Evolutionary conservation across 331 rosid genomes (phyloP).

Genomic region (Rosa hybrid): DNA sequence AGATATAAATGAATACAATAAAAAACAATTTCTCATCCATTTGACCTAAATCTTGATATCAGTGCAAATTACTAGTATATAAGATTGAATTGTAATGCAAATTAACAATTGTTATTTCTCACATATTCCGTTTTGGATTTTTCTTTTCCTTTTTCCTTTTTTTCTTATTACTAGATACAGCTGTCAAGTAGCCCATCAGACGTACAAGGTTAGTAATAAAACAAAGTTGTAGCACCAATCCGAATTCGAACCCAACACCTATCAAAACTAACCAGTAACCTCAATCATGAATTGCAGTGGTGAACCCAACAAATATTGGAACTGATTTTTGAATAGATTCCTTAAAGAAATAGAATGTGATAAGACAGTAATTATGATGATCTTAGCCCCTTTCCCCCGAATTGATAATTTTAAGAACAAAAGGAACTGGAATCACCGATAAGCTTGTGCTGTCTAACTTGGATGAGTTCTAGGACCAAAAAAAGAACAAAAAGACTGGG

Average conservation of each 20-base stretch:
- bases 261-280: background rate
- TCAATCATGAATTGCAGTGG: background rate
- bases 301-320: background rate
- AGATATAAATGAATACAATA: too few species aligned
- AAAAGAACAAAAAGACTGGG: background rate
- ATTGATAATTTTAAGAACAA: background rate
- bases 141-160: conserved; percentile 3
- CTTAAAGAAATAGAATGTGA: background rate
- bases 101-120: background rate
- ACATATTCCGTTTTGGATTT: background rate
- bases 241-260: background rate
- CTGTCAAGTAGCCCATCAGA: background rate
- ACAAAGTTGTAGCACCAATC: background rate
- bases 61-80: background rate
- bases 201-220: background rate
- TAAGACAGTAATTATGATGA: background rate
- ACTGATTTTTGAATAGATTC: background rate
- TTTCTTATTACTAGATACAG: background rate
- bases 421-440: background rate
- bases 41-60: background rate
- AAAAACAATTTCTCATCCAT: background rate
- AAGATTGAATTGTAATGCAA: background rate
- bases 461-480: background rate
- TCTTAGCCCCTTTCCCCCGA: background rate
- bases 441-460: background rate